Evolutionary conservation across 2,329 filamentous ascomycete genomes (phyloP), one percentile per base, ranked within the genome.

Genomic region (Colletotrichum limetticola): DNA sequence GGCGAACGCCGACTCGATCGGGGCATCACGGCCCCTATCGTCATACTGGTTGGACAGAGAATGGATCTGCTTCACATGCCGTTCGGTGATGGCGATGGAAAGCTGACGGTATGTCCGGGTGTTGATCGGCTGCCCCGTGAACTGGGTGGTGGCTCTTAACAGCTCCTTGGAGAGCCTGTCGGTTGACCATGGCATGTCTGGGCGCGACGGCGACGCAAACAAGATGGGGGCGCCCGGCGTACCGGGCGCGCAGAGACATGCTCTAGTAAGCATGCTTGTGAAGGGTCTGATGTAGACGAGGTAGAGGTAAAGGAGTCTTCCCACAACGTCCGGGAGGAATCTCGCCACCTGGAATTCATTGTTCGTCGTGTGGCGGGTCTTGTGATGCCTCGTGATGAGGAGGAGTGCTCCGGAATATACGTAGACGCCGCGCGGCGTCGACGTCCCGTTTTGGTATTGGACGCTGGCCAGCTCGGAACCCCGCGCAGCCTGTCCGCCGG

Each of bases 1-100:
- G 14, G 74, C 74, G 52, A 76, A 75, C 2, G 55, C 67, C 24
- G 53, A 14, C 53, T 56, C 53, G 14, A 56, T 26, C 26, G 53
- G 53, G 5, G 53, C 53, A 16, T 56, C 24, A 56, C 24, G 26
- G 28, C 24, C 30, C 53, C 14, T 56, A 12, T 56, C 53, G 53
- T 56, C 53, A 5, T 56, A 5, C 6, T 5, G 4, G 30, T 32
- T 32, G 30, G 6, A 32, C 30, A 5, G 30, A 32, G 30, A 5
- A 32, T 4, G 6, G 4, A 56, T 58, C 16, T 58, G 30, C 16
- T 35, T 58, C 16, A 58, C 9, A 16, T 58, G 56, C 56, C 56
- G 1, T 35, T 58, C 30, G 9, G 56, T 58, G n/a, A 58, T 58
- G 9, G 56, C 56, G 12, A 24, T 58, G 22, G 56, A 58, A 5